A percentile compares a stretch with the other conserved stretches of the same genome.
These are phyloP conservation scores for Neocatenulostroma microsporum DNA, from an alignment of 2,329 filamentous ascomycete species.

Conservation along the genomic window DNA sequence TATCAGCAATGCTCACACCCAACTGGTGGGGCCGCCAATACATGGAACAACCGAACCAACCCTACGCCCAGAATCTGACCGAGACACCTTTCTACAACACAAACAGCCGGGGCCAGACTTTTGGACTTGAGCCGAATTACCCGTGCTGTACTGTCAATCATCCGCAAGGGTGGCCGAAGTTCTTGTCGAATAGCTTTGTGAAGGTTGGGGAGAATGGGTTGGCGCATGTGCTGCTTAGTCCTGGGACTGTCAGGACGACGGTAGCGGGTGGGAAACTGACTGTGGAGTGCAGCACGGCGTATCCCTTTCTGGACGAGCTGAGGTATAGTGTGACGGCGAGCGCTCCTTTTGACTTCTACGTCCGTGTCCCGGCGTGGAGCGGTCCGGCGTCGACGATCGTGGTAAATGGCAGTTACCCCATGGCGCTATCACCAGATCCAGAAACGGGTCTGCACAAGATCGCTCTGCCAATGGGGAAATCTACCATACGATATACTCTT, in stretches of 20 bases:
- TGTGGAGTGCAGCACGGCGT: constrained; percentile 43
- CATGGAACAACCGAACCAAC: constrained; percentile 48
- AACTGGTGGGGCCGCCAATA: constrained; percentile 54
- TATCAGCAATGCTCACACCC: constrained; percentile 39
- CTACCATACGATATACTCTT: constrained; percentile 30
- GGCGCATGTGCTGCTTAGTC: constrained; percentile 45
- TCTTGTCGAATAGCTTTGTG: constrained; percentile 43
- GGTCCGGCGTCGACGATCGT: constrained; percentile 14
- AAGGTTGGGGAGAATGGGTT: constrained; percentile 37
- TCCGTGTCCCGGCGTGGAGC: constrained; percentile 42
- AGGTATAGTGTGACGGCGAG: constrained; percentile 34
- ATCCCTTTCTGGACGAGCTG: constrained; percentile 40
- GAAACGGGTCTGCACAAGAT: constrained; percentile 34
- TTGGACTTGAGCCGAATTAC: constrained; percentile 47
- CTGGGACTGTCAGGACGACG: constrained; percentile 35
- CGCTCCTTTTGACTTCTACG: constrained; percentile 35
- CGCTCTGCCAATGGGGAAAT: constrained; percentile 28
- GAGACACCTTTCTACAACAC: constrained; percentile 44
- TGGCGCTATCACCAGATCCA: constrained; percentile 27
- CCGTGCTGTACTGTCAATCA: constrained; percentile 55
- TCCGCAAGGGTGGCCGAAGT: constrained; percentile 51
- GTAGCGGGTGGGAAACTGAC: constrained; percentile 33
- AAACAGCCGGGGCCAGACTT: constrained; percentile 39
- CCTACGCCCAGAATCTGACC: constrained; percentile 39
- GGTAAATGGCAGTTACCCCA: neutral